Evolutionary conservation across 306 rosid species (phyloP), one percentile per base, ranked within the genome.

Genomic region (Psophocarpus tetragonolobus): DNA sequence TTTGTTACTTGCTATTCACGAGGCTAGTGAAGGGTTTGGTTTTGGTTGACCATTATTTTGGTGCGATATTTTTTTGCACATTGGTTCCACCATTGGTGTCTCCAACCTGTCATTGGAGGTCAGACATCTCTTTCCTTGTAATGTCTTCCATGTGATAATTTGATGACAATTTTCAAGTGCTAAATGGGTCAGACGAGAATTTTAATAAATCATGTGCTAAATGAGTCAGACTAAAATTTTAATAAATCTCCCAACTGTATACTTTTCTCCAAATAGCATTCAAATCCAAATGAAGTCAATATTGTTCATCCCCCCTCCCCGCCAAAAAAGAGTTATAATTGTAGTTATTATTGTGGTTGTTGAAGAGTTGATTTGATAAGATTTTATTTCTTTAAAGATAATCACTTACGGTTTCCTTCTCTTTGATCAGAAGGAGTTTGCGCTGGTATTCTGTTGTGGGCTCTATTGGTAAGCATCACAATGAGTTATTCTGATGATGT

Each of bases 1-100:
- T 14, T 74, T 96, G 89, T 82, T 96, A 74, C 99, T 96, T 66
- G 99, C 99, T 80, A 93, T 93, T 70, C 99, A 96, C 48, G 99
- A 96, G 79, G 99, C 86, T 35, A 96, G 97, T 62, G 99, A 96
- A 91, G 99, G 99, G 75, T 96, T 96, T 68, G 99, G 99, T 76
- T 96, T 96, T 69, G 99, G 99, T 57, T 96, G 63, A 88, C 65
- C 32, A 8, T 57, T 17, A 27, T 24, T 53, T 26, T 70, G 35
- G 27, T 26, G 71, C 17, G 69, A 82, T 63, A 45, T 63, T 81
- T 41, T 51, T 76, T 81, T 44, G 53, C 77, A 77, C 86, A 71
- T 84, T 76, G 15, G 75, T 54, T 54, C 79, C 32, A 42, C 84
- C 81, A 78, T 80, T 73, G 71, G 75, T 73, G 82, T 81, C 79